Evolutionary conservation across 768 basidiomycete genomes (phyloP).

Genomic region (Holtermannia corniformis): DNA sequence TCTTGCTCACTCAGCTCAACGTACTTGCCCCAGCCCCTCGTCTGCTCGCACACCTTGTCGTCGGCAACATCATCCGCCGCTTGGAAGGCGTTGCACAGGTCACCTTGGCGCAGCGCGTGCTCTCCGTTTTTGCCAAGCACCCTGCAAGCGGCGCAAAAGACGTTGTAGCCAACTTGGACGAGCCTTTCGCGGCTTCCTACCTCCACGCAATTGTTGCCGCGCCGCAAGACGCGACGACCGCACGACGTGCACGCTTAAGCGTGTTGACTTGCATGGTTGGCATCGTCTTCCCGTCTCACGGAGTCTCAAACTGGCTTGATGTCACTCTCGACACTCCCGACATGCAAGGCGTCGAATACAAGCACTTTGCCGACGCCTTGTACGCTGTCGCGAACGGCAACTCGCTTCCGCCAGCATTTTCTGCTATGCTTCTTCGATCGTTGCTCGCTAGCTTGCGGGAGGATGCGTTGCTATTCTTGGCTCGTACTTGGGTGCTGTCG

Average conservation of each 20-base stretch:
- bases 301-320: slow-evolving; percentile 11
- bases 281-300: slow-evolving; percentile 12
- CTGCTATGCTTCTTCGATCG: slow-evolving; percentile 52
- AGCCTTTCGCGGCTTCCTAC: neutral
- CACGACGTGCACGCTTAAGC: slow-evolving; percentile 14
- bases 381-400: slow-evolving; percentile 61
- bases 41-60: slow-evolving; percentile 54
- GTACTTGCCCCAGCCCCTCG: slow-evolving; percentile 50
- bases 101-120: slow-evolving; percentile 45
- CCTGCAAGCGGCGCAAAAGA: slow-evolving; percentile 1
- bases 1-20: slow-evolving; percentile 50
- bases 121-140: slow-evolving; percentile 8
- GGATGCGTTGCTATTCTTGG: slow-evolving; percentile 68
- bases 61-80: slow-evolving; percentile 53
- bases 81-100: slow-evolving; percentile 55
- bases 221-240: slow-evolving; percentile 16
- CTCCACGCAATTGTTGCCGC: slow-evolving; percentile 20
- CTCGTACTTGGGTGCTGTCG: slow-evolving; percentile 52
- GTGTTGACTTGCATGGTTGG: slow-evolving; percentile 21
- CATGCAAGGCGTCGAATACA: slow-evolving; percentile 43
- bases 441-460: slow-evolving; percentile 62
- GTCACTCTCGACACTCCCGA: neutral
- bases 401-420: slow-evolving; percentile 47
- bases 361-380: slow-evolving; percentile 54
- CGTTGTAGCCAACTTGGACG: slow-evolving; percentile 1